These are phyloP conservation scores for Yarrowia sp. DNA, from an alignment of 805 yeast species.

Conservation along the genomic window DNA sequence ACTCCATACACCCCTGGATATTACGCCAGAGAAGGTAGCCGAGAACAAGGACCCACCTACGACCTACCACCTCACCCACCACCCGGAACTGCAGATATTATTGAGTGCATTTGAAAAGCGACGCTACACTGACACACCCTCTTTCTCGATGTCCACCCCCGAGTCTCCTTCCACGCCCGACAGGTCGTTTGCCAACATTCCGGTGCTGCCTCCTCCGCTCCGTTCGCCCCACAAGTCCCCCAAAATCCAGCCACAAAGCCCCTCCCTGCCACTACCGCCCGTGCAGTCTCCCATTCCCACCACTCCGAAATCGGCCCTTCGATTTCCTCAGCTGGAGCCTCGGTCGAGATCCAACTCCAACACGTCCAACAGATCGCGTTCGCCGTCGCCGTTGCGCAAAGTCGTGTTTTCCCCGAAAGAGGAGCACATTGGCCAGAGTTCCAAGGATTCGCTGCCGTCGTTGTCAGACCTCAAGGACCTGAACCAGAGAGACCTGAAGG, in stretches of 20 bases:
- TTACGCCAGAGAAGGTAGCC: not conserved
- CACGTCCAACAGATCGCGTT: slow-evolving; percentile 18
- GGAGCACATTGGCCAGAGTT: not conserved
- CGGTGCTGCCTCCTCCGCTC: slow-evolving; percentile 15
- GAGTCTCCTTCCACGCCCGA: slow-evolving; percentile 21
- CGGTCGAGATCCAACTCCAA: slow-evolving; percentile 26
- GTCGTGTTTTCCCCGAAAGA: slow-evolving; percentile 28
- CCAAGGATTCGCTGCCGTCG: not conserved
- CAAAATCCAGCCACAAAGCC: not conserved
- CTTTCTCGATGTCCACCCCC: not conserved
- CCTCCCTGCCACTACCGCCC: slow-evolving; percentile 7
- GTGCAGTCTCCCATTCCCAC: slow-evolving; percentile 15
- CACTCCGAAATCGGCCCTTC: slow-evolving; percentile 26
- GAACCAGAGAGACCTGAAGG: slow-evolving; percentile 8
- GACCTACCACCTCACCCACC: no score
- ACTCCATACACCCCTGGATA: slow-evolving; percentile 26
- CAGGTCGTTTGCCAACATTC: slow-evolving; percentile 26
- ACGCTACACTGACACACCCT: no score
- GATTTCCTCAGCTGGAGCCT: slow-evolving; percentile 30
- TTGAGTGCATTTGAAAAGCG: not conserved
- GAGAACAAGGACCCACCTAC: no score
- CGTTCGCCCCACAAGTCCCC: slow-evolving; percentile 6
- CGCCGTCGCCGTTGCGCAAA: slow-evolving; percentile 25
- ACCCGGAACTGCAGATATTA: slow-evolving; percentile 15
- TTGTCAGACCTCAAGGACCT: slow-evolving; percentile 2